Base-by-base conservation (phyloP, 1,284 basidiomycete species). In the Butyriboletus appendiculatus region DNA sequence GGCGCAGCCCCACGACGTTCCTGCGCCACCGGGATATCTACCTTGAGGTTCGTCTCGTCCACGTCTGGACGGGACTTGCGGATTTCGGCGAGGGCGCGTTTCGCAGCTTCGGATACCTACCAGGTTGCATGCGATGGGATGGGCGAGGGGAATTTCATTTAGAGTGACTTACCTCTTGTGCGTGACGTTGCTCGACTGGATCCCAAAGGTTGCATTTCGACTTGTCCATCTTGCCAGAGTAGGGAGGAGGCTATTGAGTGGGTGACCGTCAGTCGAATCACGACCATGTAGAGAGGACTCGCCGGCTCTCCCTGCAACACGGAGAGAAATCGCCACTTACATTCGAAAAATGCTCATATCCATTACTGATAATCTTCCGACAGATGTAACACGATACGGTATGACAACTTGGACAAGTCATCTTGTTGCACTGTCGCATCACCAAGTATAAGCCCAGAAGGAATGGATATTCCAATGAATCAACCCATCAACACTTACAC, bases 351-450 rank as follows among this genome's bases (percentile, higher is more conserved):
- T 95, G 92, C 0, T 88, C 84, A 64, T 94, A 94, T 1, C 90
- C 88, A 2, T 55, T 71, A 2, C 55, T 71, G 38, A 94, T 86
- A 33, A 84, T 62, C 61, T 87, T 64, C 20, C 88, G 80, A 66
- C 92, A 94, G 16, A 90, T 75, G 65, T 94, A 94, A 68, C 92
- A 94, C 0, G 85, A 90, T 26, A 88, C 38, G 0, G 89, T 85
- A 4, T 51, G 55, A 62, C 92, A 94, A 53, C 84, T 74, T 1
- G 83, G 78, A 62, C 91, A 94, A 14, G 74, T 79, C 84, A 91
- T 90, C 66, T 90, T 91, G 76, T 92, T 92, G 72, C 89, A 92
- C 86, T 90, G 60, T 18, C 28, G 22, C 2, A 42, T 34, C n/a
- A 11, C 45, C 39, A 12, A 45, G 32, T 9, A 32, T 52, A 33